Base-by-base conservation (phyloP, 2,329 filamentous ascomycete genomes). In the Plectosphaerella plurivora region DNA sequence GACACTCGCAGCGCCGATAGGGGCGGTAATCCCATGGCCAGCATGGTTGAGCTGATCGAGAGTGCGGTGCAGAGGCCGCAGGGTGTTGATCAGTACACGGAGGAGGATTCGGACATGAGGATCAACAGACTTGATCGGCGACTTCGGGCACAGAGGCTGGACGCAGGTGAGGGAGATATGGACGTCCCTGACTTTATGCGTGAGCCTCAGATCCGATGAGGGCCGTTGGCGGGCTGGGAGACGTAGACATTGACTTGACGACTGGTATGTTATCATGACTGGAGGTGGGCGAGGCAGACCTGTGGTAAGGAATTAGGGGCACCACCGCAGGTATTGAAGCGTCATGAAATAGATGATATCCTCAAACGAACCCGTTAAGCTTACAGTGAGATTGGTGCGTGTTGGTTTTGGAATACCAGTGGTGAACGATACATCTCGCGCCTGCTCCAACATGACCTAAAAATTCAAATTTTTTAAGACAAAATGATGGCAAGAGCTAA, bases 1-100 rank as follows among this genome's bases (percentile, higher is more conserved):
- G 79, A 81, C 54, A 71, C 74, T 12, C 71, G 70, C 15, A 72
- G 68, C 4, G 65, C 67, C 3, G 66, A 71, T 41, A 65, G 53
- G 11, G 53, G 66, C 48, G 72, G 68, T 22, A 65, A 61, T 48
- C 60, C 61, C 10, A 53, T 65, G 15, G 62, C 62, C 10, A 63
- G 67, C 5, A 57, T 64, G 11, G 59, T 66, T 24, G 62, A 62
- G 18, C 48, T 63, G n/a, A 57, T 64, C 33, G 60, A 60, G 14
- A 51, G 37, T 10, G 52, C 52, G 22, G 47, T 37, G 44, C 49
- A 51, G 18, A 18, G 41, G 41, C 41, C n/a, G 2, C 9, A n/a
- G 5, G 41, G 41, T 7, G 10, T 20, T 9, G 50, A 49, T 6
- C 52, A 53, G 4, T 36, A 24, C 15, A 51, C 33, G 5, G 49